Conservation (phyloP, 208 protist species). For the Angomonas ambiguus region DNA sequence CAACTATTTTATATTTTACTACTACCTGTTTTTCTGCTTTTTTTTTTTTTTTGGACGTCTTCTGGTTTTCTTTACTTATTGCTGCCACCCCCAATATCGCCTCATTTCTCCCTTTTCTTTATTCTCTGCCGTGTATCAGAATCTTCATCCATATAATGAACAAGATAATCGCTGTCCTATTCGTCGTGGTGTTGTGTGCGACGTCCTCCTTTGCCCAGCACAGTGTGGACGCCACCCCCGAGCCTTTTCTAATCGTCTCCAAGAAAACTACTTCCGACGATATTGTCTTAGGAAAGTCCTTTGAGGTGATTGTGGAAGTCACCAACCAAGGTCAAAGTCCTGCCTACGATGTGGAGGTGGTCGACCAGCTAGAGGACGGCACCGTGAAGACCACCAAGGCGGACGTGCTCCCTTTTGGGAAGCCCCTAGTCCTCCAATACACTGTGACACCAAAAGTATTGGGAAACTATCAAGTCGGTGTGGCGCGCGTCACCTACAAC, state of each 20-base stretch:
- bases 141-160: constrained; percentile 15
- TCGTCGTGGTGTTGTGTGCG: background rate
- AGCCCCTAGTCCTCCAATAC: constrained; percentile 64
- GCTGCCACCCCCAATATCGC: background rate
- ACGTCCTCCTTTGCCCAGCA: constrained; percentile 16
- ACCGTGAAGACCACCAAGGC: constrained; percentile 38
- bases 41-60: background rate
- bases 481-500: constrained; percentile 72
- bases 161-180: background rate
- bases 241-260: constrained; percentile 73
- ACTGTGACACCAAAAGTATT: constrained; percentile 56
- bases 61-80: background rate
- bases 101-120: constrained; percentile 7
- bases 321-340: constrained; percentile 77
- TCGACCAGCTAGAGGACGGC: constrained; percentile 56
- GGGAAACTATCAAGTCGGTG: constrained; percentile 62
- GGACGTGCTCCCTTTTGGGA: constrained; percentile 53
- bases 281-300: constrained; percentile 60
- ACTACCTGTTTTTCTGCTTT: background rate
- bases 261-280: constrained; percentile 71
- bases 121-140: too few relatives aligned
- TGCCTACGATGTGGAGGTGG: constrained; percentile 64
- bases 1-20: background rate
- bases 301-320: constrained; percentile 74
- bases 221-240: constrained; percentile 24